phyloP scores from a whole-genome alignment of 768 basidiomycete genomes.

The Termitomyces titanicus region DNA sequence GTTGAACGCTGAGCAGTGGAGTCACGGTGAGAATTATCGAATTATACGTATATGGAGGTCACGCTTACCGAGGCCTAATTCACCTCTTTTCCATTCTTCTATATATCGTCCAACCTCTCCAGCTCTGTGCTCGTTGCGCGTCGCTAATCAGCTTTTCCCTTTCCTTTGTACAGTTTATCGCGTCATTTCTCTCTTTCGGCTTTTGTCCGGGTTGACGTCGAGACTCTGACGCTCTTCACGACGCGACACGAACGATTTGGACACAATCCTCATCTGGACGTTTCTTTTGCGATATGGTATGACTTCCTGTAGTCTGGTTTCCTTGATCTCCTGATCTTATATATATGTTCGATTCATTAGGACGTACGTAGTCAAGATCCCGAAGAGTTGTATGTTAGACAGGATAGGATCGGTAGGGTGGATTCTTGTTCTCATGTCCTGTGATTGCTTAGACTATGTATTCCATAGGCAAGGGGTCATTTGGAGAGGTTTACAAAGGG shows the following conservation, averaged over 20 bases:
- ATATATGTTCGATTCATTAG: conserved; percentile 4
- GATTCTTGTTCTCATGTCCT: neutral
- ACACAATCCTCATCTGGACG: conserved; percentile 1
- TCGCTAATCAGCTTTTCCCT: neutral
- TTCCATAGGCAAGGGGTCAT: conserved; percentile 87
- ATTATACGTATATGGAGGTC: conserved; percentile 15
- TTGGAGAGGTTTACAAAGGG: conserved; percentile 99
- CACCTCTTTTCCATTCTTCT: conserved; percentile 15
- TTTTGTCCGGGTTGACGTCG: neutral
- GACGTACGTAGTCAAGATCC: conserved; percentile 63
- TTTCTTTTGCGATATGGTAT: conserved; percentile 25
- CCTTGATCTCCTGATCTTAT: conserved; percentile 26
- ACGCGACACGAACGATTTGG: conserved; percentile 29
- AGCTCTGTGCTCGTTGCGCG: neutral
- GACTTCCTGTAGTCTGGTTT: neutral
- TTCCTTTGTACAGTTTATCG: neutral
- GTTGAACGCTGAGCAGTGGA: neutral
- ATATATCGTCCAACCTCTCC: conserved; percentile 2
- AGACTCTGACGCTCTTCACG: conserved; percentile 20
- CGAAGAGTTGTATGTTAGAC: conserved; percentile 95
- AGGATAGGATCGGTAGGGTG: conserved; percentile 90
- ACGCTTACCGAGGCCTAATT: conserved; percentile 19
- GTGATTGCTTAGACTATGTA: conserved; percentile 8
- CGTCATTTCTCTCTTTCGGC: conserved; percentile 1
- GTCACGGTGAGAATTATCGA: neutral